These are phyloP conservation scores for Scutellaria galericulata DNA, from an alignment of 257 asterid species.

Conservation along the genomic window DNA sequence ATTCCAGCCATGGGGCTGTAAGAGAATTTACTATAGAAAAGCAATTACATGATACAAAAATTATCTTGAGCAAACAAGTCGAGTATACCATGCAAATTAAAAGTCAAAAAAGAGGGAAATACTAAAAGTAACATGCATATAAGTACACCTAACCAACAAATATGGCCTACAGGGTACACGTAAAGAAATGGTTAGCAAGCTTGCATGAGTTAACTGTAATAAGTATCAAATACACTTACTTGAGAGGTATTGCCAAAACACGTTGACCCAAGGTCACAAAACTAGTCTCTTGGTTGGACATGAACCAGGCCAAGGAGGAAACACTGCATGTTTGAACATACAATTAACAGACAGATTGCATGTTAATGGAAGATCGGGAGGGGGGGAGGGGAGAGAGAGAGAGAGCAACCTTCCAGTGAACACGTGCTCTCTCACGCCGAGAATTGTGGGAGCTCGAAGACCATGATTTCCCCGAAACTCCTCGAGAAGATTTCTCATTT, in stretches of 20 bases:
- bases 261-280: constrained; percentile 99
- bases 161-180: neutral
- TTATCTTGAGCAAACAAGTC: neutral
- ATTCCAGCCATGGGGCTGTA: constrained; percentile 6
- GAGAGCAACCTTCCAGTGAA: constrained; percentile 88
- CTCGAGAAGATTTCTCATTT: constrained; percentile 94
- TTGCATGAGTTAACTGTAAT: constrained; percentile 21
- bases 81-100: constrained; percentile 11
- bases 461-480: constrained; percentile 94
- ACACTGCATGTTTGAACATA: constrained; percentile 68
- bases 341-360: constrained; percentile 23
- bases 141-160: neutral
- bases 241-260: constrained; percentile 92
- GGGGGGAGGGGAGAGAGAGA: neutral
- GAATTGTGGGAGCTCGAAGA: constrained; percentile 94
- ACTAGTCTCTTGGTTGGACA: constrained; percentile 99
- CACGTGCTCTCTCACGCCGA: constrained; percentile 97
- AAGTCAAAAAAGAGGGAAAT: neutral
- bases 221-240: constrained; percentile 55
- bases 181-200: constrained; percentile 1
- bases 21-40: neutral
- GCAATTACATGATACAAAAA: constrained; percentile 16
- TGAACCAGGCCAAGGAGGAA: constrained; percentile 97
- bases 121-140: neutral
- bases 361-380: constrained; percentile 23